Base-by-base conservation (phyloP, 257 asterid genomes). In the Echium plantagineum region DNA sequence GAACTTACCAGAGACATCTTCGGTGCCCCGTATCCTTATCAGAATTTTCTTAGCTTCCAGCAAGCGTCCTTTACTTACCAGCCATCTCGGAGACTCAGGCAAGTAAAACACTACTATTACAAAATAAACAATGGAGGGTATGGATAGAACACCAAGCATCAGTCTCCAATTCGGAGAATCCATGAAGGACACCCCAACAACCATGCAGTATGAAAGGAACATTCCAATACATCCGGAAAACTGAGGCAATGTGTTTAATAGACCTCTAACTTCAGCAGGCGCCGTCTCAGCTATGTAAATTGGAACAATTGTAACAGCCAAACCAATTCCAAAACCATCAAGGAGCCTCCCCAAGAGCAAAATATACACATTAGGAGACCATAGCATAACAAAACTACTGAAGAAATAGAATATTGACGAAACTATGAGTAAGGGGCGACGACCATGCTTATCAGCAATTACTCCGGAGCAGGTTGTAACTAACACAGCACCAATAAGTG, bases 21-120 rank as follows among this genome's bases (percentile, higher is more conserved):
- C 80, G 42, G 61, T 79, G 52, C 85, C 86, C n/a, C 86, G 83
- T 20, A 83, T 80, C 46, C 75, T 77, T 68, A 78, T 84, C 76
- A 85, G 59, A 59, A 78, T 86, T 60, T 65, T 72, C 56, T 65
- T 85, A 13, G 88, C 86, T 72, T 85, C 94, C 19, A 63, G 22
- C 80, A 74, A 70, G 56, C 78, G 49, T 19, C 94, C 90, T 74
- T 85, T 85, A 63, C 83, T 83, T 15, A 85, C 82, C 15, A 85
- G 88, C 94, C 94, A 85, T 61, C 94, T 79, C 0, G 94, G 94
- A 56, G 94, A 85, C 67, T 85, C 94, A 0, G 94, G 94, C 75
- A 85, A 73, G 73, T 66, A 85, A 66, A 80, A 68, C 5, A 72
- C 47, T 0, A 81, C 68, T 54, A 83, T 48, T 0, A 49, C 74